Evolutionary conservation across 23 red algal species (phyloP), one percentile per base, ranked within the genome.

Genomic region (Agarophyton chilense): DNA sequence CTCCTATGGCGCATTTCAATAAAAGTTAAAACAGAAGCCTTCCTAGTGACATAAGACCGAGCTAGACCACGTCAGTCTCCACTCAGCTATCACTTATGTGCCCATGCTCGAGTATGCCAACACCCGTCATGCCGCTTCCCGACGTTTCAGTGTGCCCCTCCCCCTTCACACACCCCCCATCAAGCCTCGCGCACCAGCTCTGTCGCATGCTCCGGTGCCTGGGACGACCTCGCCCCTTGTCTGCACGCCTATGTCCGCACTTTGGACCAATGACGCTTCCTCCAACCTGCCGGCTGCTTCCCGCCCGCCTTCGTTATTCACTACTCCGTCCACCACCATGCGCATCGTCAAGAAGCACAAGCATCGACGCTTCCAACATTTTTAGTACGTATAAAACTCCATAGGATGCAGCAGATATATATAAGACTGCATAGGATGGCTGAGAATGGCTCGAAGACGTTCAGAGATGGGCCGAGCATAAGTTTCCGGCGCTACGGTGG

Each of bases 311-410:
- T 74, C 68, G 6, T 12, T 36, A 14, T 65, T 36, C 16, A 65
- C 60, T 10, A n/a, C 68, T 2, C 68, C 68, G 0, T 12, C 68
- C 10, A 74, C 43, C 68, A 74, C 68, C 4, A 29, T 29, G 43
- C 38, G 40, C 14, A 74, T 74, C 41, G 11, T 39, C 68, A 74
- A 74, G 41, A 74, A n/a, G 68, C 38, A 43, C 29, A 43, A 49
- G 40, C 0, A 3, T 10, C 38, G 43, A 10, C 40, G 68, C 9
- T 10, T 16, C 38, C 45, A 49, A 19, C 21, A 39, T 18, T n/a
- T n/a, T n/a, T n/a, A n/a, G n/a, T n/a, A n/a, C n/a, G n/a, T n/a
- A n/a, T n/a, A n/a, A n/a, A n/a, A n/a, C n/a, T n/a, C n/a, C n/a
- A n/a, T n/a, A n/a, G n/a, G n/a, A n/a, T n/a, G n/a, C n/a, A n/a